Base-by-base conservation (phyloP, 768 basidiomycete genomes). In the Calocybe indica region DNA sequence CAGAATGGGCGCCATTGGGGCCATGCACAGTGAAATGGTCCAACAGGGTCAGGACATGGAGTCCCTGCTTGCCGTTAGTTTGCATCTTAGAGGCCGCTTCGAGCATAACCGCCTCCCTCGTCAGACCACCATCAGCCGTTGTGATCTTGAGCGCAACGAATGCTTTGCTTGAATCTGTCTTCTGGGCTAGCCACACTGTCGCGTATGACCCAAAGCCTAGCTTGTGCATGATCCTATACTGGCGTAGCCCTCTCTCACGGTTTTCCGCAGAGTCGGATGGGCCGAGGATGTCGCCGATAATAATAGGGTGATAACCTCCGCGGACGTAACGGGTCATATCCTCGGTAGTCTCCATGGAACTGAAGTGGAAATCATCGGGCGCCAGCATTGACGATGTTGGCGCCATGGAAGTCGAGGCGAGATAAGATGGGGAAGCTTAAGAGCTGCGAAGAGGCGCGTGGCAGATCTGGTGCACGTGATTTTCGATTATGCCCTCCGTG, bases 141-240 rank as follows among this genome's bases (percentile, higher is more conserved):
- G 51, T 34, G 34, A 52, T 31, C 34, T 52, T 52, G 15, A 52
- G 22, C 22, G 47, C 47, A 44, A 52, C 51, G 35, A 43, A 52
- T 30, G 22, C 28, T 22, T 30, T 37, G n/a, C 30, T 43, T 9
- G 40, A 22, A 37, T 43, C 47, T 22, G 47, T 44, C 36, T 40
- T 52, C 47, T 52, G n/a, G 13, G 51, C 51, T n/a, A 49, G 43
- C 47, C 51, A 52, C 37, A 52, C 51, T n/a, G 51, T 52, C 10
- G 51, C 41, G 34, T 43, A 49, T 22, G 51, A 44, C 29, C 51
- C 51, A 22, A 43, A 45, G 13, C 51, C 51, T 35, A 52, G 35
- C 36, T 52, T 52, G 47, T 52, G 51, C 41, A 52, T 44, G 28
- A 52, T 52, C 36, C 51, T 43, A 43, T 52, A 52, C 29, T 40